Percentiles rank a stretch among this genome's conserved stretches.
Conservation (phyloP, 164 flowering plant species). For the Litsea cubeba region DNA sequence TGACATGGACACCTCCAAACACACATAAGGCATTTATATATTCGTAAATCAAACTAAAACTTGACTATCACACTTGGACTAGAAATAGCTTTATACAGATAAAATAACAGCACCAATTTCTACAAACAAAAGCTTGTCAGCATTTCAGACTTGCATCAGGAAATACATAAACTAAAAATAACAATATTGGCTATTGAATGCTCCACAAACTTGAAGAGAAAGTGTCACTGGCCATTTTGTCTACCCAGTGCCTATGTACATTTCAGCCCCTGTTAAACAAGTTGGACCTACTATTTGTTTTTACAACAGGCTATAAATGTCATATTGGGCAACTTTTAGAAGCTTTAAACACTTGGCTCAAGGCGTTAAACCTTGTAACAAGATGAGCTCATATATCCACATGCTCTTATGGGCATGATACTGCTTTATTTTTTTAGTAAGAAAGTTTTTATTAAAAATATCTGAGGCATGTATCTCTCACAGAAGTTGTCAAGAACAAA, state of each 20-base stretch:
- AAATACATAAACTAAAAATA: too few relatives aligned
- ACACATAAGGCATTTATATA: not conserved
- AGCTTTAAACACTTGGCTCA: too few relatives aligned
- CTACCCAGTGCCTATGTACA: too few relatives aligned
- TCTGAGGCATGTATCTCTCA: too few relatives aligned
- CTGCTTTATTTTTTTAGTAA: too few relatives aligned
- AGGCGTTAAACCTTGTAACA: too few relatives aligned
- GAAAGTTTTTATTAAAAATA: too few relatives aligned
- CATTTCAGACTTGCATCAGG: not conserved
- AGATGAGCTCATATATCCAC: too few relatives aligned
- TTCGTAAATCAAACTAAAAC: not conserved
- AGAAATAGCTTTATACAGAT: not conserved
- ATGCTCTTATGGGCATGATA: too few relatives aligned
- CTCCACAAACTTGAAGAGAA: not conserved
- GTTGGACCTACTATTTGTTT: not conserved
- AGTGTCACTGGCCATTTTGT: not conserved
- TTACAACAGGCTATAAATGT: too few relatives aligned
- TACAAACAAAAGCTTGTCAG: not conserved
- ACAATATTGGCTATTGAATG: not conserved
- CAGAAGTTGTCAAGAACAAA: too few relatives aligned
- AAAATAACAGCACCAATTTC: not conserved
- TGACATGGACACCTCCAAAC: conserved; percentile 20
- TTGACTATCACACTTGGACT: not conserved
- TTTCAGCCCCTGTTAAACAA: not conserved
- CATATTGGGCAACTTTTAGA: too few relatives aligned